A percentile compares a stretch with the other conserved stretches of the same genome.
These are phyloP conservation scores for Diaporthe ampelina DNA, from an alignment of 2,329 filamentous ascomycete genomes.

Conservation along the genomic window DNA sequence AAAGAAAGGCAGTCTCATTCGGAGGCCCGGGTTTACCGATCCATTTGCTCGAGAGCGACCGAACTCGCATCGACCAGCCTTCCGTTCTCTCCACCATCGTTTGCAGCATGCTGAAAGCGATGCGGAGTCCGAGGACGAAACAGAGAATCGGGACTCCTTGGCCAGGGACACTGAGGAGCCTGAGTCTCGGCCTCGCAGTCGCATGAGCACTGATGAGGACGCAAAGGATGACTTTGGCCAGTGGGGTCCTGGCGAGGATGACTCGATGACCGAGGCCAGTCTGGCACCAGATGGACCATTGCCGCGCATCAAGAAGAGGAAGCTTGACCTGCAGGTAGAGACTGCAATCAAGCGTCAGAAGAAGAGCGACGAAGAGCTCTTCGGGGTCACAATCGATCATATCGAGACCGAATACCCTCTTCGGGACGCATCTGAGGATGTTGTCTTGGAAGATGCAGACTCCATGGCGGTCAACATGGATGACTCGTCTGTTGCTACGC, in stretches of 20 bases:
- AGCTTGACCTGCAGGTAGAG: slow-evolving; percentile 78
- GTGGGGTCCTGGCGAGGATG: slow-evolving; percentile 69
- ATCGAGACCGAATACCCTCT: slow-evolving; percentile 65
- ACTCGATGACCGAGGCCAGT: slow-evolving; percentile 80
- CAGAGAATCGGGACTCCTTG: slow-evolving; percentile 69
- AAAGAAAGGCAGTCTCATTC: slow-evolving; percentile 70
- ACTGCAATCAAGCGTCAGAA: slow-evolving; percentile 83
- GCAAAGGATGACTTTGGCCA: slow-evolving; percentile 63
- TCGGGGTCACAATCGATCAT: slow-evolving; percentile 72
- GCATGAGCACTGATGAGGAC: slow-evolving; percentile 75
- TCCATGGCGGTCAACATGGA: slow-evolving; percentile 60
- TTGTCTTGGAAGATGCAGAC: slow-evolving; percentile 62
- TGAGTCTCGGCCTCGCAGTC: slow-evolving; percentile 85
- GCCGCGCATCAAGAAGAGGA: slow-evolving; percentile 75
- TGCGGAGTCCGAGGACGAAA: slow-evolving; percentile 91
- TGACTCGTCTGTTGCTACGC: slow-evolving; percentile 62
- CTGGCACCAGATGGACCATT: slow-evolving; percentile 70
- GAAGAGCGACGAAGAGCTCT: slow-evolving; percentile 84
- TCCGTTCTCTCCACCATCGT: slow-evolving; percentile 86
- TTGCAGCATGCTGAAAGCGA: slow-evolving; percentile 78
- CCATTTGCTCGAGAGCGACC: slow-evolving; percentile 75
- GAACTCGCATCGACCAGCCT: slow-evolving; percentile 69
- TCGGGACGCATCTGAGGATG: slow-evolving; percentile 64
- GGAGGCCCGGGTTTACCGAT: slow-evolving; percentile 76
- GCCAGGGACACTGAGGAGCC: slow-evolving; percentile 86